Evolutionary conservation across 129 eudicot species (phyloP).

Genomic region (Dittrichia graveolens): DNA sequence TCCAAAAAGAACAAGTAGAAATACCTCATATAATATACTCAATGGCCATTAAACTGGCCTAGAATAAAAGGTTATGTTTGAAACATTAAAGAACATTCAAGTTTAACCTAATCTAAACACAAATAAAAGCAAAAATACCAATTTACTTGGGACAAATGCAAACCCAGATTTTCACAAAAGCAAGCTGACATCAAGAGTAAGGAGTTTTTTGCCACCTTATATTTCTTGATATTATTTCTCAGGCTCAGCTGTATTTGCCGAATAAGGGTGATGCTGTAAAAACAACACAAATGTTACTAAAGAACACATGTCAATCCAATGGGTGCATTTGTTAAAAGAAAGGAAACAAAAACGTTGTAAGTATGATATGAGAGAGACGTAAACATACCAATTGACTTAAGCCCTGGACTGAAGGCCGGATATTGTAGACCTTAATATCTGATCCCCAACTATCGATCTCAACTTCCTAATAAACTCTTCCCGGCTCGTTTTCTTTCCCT

Average conservation of each 20-base stretch:
- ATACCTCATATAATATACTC: background rate
- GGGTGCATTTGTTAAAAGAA: background rate
- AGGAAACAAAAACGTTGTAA: background rate
- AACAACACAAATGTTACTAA: background rate
- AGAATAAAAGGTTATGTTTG: background rate
- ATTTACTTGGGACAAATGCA: constrained; percentile 22
- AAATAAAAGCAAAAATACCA: constrained; percentile 18
- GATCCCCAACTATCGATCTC: constrained; percentile 66
- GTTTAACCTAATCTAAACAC: constrained; percentile 26
- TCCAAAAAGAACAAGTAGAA: background rate
- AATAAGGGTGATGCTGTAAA: background rate
- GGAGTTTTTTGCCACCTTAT: constrained; percentile 23
- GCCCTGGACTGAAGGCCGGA: constrained; percentile 54
- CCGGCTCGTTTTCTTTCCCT: constrained; percentile 56
- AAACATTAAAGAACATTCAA: constrained; percentile 9
- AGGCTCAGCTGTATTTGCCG: constrained; percentile 10
- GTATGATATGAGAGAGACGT: background rate
- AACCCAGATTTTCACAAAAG: constrained; percentile 22
- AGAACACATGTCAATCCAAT: background rate
- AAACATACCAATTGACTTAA: constrained; percentile 17
- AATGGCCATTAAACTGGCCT: background rate
- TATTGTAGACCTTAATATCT: constrained; percentile 55
- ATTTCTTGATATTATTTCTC: constrained; percentile 12
- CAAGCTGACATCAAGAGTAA: constrained; percentile 23
- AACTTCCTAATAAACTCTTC: constrained; percentile 58